Conservation (phyloP, 164 flowering plant species). For the Nymphaea thermarum region DNA sequence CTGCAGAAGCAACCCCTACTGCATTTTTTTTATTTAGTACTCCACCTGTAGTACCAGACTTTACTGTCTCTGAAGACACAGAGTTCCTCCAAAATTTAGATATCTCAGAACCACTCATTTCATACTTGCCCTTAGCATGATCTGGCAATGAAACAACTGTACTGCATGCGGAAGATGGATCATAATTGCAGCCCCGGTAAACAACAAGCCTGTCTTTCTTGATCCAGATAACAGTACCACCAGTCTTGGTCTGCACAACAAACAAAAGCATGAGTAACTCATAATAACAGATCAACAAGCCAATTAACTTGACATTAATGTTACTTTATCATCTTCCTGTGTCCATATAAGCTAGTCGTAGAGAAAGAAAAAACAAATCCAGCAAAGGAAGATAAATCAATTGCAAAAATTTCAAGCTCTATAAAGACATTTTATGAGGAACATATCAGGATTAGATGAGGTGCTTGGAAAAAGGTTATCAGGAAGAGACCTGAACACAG, state of each 20-base stretch:
- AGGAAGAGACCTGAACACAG: too few species aligned
- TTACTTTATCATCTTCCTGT: neutral
- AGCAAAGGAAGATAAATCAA: neutral
- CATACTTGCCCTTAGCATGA: neutral
- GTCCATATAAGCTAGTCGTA: neutral
- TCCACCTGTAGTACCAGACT: conserved; percentile 6
- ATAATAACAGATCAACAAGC: too few species aligned
- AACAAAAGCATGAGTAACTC: neutral
- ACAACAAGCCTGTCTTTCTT: conserved; percentile 59
- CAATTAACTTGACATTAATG: neutral
- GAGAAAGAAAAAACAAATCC: neutral
- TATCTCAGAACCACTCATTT: neutral
- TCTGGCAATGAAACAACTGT: neutral
- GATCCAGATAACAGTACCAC: conserved; percentile 82
- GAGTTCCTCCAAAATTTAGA: neutral
- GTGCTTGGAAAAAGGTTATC: too few species aligned
- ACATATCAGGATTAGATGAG: too few species aligned
- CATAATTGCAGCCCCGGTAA: conserved; percentile 54
- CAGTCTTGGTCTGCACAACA: conserved; percentile 58
- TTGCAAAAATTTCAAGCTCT: too few species aligned
- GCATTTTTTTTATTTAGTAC: conserved; percentile 3
- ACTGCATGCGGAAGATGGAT: conserved; percentile 3
- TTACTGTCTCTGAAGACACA: neutral
- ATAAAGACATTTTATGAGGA: too few species aligned
- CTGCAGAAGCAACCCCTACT: conserved; percentile 9